These are phyloP conservation scores for Elsinoe perseae DNA, from an alignment of 2,329 filamentous ascomycete species.

Conservation along the genomic window DNA sequence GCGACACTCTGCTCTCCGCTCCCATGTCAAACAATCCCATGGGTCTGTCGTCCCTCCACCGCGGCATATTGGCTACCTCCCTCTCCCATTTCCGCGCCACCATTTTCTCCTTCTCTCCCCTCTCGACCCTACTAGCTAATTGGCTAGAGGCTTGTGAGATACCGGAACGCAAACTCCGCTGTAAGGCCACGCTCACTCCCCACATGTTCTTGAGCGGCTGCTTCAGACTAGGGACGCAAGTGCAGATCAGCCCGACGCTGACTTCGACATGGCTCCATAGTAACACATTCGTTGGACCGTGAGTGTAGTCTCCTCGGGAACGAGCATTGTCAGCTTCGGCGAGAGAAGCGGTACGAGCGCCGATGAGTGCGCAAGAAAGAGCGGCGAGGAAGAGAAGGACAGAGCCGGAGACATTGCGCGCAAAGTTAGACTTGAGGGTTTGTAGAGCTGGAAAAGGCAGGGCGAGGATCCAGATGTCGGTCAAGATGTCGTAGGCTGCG, in stretches of 20 bases:
- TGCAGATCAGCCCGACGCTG: slow-evolving; percentile 1
- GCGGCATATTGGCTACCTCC: slow-evolving; percentile 1
- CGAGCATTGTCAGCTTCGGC: not conserved
- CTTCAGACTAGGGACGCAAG: not conserved
- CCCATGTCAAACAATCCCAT: not conserved
- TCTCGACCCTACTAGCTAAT: not conserved
- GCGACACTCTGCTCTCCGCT: not conserved
- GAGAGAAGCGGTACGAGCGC: not conserved
- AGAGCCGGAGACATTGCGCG: not conserved
- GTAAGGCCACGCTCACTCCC: slow-evolving; percentile 1
- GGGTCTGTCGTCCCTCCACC: not conserved
- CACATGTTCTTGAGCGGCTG: not conserved
- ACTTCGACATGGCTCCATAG: slow-evolving; percentile 8
- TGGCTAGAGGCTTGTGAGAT: not conserved
- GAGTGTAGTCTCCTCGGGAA: not conserved
- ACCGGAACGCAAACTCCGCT: not conserved
- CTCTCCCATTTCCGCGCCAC: not conserved
- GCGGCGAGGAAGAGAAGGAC: not conserved
- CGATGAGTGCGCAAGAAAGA: not conserved
- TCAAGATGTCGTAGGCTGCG: not conserved
- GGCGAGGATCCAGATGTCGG: slow-evolving; percentile 8
- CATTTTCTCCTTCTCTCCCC: not conserved
- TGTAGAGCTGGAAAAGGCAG: slow-evolving; percentile 5
- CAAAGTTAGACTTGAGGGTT: not conserved
- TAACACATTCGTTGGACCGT: not conserved